phyloP scores from a whole-genome alignment of 352 stramenopile species.

The Phytophthora pinifolia region DNA sequence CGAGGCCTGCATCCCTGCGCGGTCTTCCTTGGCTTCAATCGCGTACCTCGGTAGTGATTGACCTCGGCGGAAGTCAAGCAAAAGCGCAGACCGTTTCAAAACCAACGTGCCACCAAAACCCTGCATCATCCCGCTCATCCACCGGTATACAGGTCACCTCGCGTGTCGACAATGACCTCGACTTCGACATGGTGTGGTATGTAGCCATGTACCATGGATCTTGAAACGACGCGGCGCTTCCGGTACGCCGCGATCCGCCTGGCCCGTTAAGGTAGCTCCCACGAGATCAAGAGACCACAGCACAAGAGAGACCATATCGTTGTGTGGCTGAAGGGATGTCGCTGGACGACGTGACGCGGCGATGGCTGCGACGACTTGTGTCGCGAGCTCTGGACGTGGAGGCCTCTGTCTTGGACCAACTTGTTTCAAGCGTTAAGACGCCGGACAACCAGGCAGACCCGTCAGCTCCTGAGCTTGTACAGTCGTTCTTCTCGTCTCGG shows the following conservation, averaged over 20 bases:
- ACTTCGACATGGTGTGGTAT: conserved; percentile 11
- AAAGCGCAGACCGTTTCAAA: conserved; percentile 26
- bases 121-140: neutral
- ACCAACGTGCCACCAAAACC: conserved; percentile 6
- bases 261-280: neutral
- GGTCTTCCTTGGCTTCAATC: no score
- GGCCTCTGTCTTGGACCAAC: conserved; percentile 49
- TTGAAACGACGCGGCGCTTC: conserved; percentile 24
- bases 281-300: neutral
- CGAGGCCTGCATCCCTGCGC: no score
- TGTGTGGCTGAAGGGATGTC: conserved; percentile 3
- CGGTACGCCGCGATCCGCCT: conserved; percentile 2
- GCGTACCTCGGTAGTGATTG: no score
- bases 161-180: neutral
- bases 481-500: conserved; percentile 59
- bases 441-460: conserved; percentile 39
- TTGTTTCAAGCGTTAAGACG: conserved; percentile 36
- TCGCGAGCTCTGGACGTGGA: conserved; percentile 62
- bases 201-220: conserved; percentile 21
- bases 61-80: neutral
- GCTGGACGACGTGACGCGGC: conserved; percentile 52
- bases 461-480: conserved; percentile 38
- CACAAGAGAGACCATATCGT: neutral
- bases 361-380: conserved; percentile 71
- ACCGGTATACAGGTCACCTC: no score